Evolutionary conservation across 108 stramenopile genomes (phyloP), one percentile per base, ranked within the genome.

Genomic region (Conticribra weissflogii): DNA sequence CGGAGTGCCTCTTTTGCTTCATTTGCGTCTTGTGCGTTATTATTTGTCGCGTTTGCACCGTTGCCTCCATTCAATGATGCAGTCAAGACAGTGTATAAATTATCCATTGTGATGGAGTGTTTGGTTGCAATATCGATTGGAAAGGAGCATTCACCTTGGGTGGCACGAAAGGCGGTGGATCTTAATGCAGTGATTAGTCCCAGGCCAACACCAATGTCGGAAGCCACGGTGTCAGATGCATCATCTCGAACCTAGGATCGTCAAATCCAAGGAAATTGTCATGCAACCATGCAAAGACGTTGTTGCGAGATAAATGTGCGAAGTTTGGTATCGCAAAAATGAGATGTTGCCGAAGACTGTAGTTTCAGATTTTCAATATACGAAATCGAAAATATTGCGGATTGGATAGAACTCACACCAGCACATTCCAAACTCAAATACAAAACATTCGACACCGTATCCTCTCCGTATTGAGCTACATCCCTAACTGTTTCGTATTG

Each of bases 151-250:
- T 93, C 89, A 8, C 86, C 92, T 23, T 79, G 81, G 14, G 78
- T 30, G 0, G 72, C 81, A 14, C 88, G 79, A 59, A 85, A 76
- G 14, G 75, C 67, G 25, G 86, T 83, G 0, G 86, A 83, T 55
- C 92, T 79, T 1, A 93, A 54, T 18, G 88, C 86, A 7, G 81
- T 90, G 17, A 80, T 68, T 16, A 93, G 57, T 2, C 92, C 92
- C 14, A 90, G 78, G n/a, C 86, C 87, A 0, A 90, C 86, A 5
- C 92, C 92, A 24, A 86, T 86, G 69, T 89, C 77, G 30, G 87
- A 84, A 16, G 88, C 89, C 0, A 86, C 85, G 30, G 52, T 29
- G 69, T 93, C 92, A 7, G 86, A 76, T 31, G 70, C 73, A 36
- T 93, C 89, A 24, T 93, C 85, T 44, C 87, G 77, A 21, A 88